Evolutionary conservation across 164 flowering plant genomes (phyloP), one percentile per base, ranked within the genome.

Genomic region (Cinnamomum micranthum): DNA sequence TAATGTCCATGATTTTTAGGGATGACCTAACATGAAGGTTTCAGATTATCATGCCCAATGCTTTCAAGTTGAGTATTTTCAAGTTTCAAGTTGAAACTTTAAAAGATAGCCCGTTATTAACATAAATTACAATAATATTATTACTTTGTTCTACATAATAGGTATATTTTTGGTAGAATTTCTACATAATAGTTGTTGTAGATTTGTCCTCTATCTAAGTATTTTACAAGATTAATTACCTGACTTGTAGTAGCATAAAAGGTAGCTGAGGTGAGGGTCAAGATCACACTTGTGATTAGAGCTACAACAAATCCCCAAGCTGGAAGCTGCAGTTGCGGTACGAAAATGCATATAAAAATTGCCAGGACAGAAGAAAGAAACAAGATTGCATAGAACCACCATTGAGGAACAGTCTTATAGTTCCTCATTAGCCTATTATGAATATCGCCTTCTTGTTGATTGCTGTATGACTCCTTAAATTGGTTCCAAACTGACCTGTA

Each of bases 221-320:
- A 35, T 35, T 35, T 35, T 35, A 35, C 9, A 0, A 6, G 41
- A 35, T 35, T 35, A 35, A 35, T 1, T 81, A 91, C 98, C 92
- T 94, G 97, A 79, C 89, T 35, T 72, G 98, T 93, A 19, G 98
- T 94, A n/a, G 98, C 98, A 83, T 90, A 95, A 75, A 94, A 91
- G 84, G 91, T 91, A 12, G 97, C 98, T 70, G 91, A 88, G 3
- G 97, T 97, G 65, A 94, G 90, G 6, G 98, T 94, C 33, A 94
- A 89, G 66, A 93, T 5, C 81, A 77, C 90, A 70, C 97, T 95
- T 81, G 93, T 78, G 14, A 23, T 86, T 72, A 91, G 93, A n/a
- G 97, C 98, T 47, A 94, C 88, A 67, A 94, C 83, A 90, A 93
- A 78, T 2, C 93, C 97, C 97, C 98, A 94, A 96, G 92, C 90